Evolutionary conservation across 257 asterid genomes (phyloP).

Genomic region (Lithospermum erythrorhizon): DNA sequence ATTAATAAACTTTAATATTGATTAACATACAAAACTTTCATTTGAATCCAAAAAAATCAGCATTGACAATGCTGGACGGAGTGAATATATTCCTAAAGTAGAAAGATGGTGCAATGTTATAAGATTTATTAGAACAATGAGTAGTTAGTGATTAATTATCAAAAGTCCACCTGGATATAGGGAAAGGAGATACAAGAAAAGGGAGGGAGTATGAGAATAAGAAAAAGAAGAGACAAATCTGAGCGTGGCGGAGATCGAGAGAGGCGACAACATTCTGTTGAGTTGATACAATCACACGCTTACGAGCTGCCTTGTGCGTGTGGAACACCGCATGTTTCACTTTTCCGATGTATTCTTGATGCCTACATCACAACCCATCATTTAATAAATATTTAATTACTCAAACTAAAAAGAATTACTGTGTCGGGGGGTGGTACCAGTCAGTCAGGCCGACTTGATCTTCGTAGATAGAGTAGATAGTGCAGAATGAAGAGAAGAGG

Average conservation of each 20-base stretch:
- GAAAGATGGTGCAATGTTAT: no score
- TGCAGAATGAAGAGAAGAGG: slow-evolving; percentile 23
- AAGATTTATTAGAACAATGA: slow-evolving; percentile 22
- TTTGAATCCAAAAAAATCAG: no score
- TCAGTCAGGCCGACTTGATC: slow-evolving; percentile 97
- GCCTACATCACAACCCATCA: slow-evolving; percentile 45
- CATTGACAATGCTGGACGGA: no score
- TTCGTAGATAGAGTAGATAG: slow-evolving; percentile 49
- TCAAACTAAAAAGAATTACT: slow-evolving; percentile 3
- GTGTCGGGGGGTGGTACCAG: slow-evolving; percentile 28
- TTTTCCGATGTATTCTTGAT: slow-evolving; percentile 91
- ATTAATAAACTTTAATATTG: no score
- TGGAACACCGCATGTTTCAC: slow-evolving; percentile 94
- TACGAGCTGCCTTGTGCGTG: slow-evolving; percentile 86
- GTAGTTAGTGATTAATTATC: no score
- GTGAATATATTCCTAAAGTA: no score
- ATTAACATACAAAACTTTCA: no score
- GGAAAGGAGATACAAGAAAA: no score
- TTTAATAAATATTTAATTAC: background rate
- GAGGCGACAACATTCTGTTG: slow-evolving; percentile 91
- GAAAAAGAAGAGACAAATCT: slow-evolving; percentile 40
- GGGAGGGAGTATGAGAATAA: no score
- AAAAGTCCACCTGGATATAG: no score
- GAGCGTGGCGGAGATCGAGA: slow-evolving; percentile 96
- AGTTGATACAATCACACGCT: slow-evolving; percentile 74